Evolutionary conservation across 179 eudicot genomes (phyloP).

Genomic region (Amaranthus tricolor): DNA sequence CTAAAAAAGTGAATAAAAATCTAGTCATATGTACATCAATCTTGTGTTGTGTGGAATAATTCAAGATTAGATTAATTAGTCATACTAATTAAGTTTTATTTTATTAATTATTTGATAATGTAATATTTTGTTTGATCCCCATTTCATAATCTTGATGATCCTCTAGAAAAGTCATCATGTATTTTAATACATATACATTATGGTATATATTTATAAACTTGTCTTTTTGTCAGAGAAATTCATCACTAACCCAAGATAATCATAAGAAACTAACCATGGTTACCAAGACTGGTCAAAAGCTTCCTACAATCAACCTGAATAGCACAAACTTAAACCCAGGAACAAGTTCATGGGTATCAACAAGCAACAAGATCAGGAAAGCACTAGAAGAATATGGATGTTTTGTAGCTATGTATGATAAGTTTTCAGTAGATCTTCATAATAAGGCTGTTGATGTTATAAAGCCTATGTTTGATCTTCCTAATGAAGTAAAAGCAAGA

Average conservation of each 20-base stretch:
- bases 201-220: background rate
- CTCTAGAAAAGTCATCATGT: background rate
- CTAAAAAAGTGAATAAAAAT: too few relatives aligned
- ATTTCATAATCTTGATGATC: background rate
- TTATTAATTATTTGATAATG: background rate
- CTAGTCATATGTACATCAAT: background rate
- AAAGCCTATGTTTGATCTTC: constrained; percentile 45
- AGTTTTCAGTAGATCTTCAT: constrained; percentile 35
- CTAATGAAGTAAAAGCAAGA: constrained; percentile 45
- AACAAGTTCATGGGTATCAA: constrained; percentile 39
- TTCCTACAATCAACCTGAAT: constrained; percentile 41
- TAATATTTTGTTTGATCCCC: background rate
- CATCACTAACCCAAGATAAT: background rate
- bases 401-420: constrained; percentile 43
- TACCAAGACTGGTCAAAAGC: constrained; percentile 24
- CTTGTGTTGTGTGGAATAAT: background rate
- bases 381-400: constrained; percentile 66
- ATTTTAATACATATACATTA: background rate
- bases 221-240: background rate
- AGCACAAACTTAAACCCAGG: constrained; percentile 31
- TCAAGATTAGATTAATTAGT: background rate
- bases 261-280: constrained; percentile 29
- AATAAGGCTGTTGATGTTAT: constrained; percentile 33
- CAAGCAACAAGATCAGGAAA: constrained; percentile 33
- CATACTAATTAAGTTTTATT: background rate